phyloP scores from a whole-genome alignment of 73 alveolate species.

The Tetrahymena thermophila region DNA sequence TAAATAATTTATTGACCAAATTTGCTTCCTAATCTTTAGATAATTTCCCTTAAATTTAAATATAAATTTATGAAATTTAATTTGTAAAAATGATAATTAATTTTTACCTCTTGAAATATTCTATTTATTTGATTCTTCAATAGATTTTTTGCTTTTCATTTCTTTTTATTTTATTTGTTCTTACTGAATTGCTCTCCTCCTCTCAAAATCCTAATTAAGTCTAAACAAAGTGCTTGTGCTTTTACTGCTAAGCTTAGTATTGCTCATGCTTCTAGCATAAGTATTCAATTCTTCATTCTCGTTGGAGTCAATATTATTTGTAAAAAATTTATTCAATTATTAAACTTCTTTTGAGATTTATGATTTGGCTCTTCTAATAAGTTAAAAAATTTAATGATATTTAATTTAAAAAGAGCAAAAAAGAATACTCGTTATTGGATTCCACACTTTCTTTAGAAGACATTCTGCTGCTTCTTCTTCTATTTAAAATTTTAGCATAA shows the following conservation, averaged over 20 bases:
- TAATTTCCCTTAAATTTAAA: neutral
- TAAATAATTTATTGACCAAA: neutral
- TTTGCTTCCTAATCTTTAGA: neutral
- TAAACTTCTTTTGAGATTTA: neutral
- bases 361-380: neutral
- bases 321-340: neutral
- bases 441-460: neutral
- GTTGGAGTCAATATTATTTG: neutral
- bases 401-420: neutral
- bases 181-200: neutral
- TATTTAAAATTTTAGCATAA: neutral
- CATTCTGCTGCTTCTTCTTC: neutral
- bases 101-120: neutral
- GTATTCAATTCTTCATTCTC: neutral
- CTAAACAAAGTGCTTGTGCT: neutral
- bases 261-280: neutral
- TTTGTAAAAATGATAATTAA: neutral
- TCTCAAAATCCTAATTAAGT: neutral
- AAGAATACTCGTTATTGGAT: neutral
- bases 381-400: neutral
- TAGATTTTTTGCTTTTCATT: neutral
- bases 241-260: neutral
- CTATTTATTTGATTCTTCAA: neutral
- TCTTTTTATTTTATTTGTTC: neutral
- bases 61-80: neutral